Evolutionary conservation across 1,284 basidiomycete species (phyloP), one percentile per base, ranked within the genome.

Genomic region (Melampsora abietis-canadensis): DNA sequence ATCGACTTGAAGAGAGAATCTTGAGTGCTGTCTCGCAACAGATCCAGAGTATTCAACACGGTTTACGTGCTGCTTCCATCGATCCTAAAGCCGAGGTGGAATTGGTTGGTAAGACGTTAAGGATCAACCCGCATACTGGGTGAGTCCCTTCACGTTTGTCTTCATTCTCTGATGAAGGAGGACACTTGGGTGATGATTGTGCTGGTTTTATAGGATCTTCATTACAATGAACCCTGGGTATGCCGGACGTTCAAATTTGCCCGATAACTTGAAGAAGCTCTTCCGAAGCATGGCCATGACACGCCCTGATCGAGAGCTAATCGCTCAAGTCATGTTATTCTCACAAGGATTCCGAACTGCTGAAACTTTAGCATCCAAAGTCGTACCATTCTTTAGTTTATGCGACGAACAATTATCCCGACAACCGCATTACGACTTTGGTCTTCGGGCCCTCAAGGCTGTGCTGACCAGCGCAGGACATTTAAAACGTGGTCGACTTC

Each of bases 211-310:
- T 89, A 90, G 91, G 76, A 93, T 97, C 78, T 95, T 94, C 84
- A 95, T 96, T 79, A 96, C 96, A 19, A 98, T 95, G 79, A 99
- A 99, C 83, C 93, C 83, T 12, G 94, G 93, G 78, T 99, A 99
- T 81, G 95, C 96, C 76, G 96, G 94, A 78, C 92, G 96, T 78
- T 98, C 95, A 12, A 93, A 94, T 78, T 84, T 99, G 12, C 96
- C 96, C 4, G 95, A 96, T 78, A 98, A 98, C 82, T 84, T 99
- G 81, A 98, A 86, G 81, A 84, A 95, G 82, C 85, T 97, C 27
- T 97, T 97, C 87, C 86, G 94, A 80, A 94, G 92, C 76, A 97
- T 98, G 90, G 94, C 96, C 59, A 99, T 99, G 96, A 97, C 96
- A 1, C 89, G 92, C 68, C 96, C 96, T 34, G 96, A 98, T 82